Base-by-base conservation (phyloP, 2,329 filamentous ascomycete genomes). In the Talaromyces sp. region DNA sequence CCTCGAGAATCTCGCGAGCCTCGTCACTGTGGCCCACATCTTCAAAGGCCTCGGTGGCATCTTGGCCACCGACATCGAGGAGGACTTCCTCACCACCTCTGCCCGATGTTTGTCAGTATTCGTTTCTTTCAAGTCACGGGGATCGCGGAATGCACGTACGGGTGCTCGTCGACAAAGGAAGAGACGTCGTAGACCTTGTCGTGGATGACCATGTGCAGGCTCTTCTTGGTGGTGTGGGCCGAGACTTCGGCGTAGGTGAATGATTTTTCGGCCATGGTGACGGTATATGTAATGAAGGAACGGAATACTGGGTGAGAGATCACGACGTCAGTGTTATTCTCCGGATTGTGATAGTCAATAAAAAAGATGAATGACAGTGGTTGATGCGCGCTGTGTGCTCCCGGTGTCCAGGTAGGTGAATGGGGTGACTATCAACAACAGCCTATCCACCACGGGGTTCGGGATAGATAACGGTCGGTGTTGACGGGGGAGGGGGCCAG, bases 11-110 rank as follows among this genome's bases (percentile, higher is more conserved):
- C 83, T 98, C 93, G 69, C 95, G 89, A 69, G 95, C 95, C 84
- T 99, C 95, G 79, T 99, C 95, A 73, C 91, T 96, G 89, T 99
- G 95, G 75, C 95, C 95, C 73, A 99, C 95, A 80, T 99, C 95
- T 83, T 99, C 95, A 77, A 99, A 99, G 66, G 95, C 93, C 82
- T 98, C 95, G 71, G 93, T 96, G 73, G 91, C 90, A 79, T 99
- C 95, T 82, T 96, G 93, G 70, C 95, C 95, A 73, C 84, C 95
- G 67, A 98, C 93, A 71, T 99, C 95, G 70, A 99, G 89, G 67
- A 99, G 83, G 71, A 99, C 95, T 83, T 99, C 95, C 82, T 99
- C 95, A 82, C 95, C 95, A 83, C 95, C 95, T 72, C 95, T 98
- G 74, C 9, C n/a, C 25, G 1, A 33, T 12, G 2, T 18, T 8